Conservation (phyloP, 371 early-diverging fungal species). For the Conidiobolus incongruus region DNA sequence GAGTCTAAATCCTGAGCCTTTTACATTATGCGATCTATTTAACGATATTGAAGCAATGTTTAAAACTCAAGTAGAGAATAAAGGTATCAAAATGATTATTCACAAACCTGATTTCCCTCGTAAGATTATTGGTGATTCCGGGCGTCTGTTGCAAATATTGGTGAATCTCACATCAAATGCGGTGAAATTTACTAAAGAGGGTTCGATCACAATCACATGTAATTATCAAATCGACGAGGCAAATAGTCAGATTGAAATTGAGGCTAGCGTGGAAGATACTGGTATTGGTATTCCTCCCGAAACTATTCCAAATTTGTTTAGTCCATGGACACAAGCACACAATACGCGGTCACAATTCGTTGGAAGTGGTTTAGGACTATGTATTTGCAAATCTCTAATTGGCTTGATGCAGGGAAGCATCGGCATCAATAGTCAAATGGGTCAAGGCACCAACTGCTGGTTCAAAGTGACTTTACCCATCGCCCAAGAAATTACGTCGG, state of each 20-base stretch:
- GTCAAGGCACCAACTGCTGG: conserved; percentile 13
- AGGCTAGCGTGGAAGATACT: conserved; percentile 20
- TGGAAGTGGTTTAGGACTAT: conserved; percentile 23
- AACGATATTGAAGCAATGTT: conserved; percentile 16
- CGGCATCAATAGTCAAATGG: conserved; percentile 9
- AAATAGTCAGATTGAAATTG: not conserved
- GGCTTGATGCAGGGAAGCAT: conserved; percentile 29
- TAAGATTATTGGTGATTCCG: conserved; percentile 18
- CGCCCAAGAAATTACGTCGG: no score
- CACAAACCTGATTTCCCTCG: conserved; percentile 8
- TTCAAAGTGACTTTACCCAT: conserved; percentile 8
- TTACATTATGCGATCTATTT: conserved; percentile 21
- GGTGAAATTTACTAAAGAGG: conserved; percentile 37
- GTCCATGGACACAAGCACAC: conserved; percentile 35
- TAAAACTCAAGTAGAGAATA: conserved; percentile 2
- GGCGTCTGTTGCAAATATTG: conserved; percentile 21
- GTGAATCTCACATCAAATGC: conserved; percentile 33
- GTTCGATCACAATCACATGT: no score
- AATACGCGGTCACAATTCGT: conserved; percentile 22
- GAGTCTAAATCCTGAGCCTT: conserved; percentile 11
- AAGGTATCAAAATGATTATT: conserved; percentile 8
- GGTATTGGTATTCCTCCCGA: conserved; percentile 33
- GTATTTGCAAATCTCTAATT: conserved; percentile 21
- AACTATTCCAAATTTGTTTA: conserved; percentile 23
- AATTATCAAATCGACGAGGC: not conserved